Conservation (phyloP, 495 filamentous ascomycete species). For the Aspergillus avenaceus region DNA sequence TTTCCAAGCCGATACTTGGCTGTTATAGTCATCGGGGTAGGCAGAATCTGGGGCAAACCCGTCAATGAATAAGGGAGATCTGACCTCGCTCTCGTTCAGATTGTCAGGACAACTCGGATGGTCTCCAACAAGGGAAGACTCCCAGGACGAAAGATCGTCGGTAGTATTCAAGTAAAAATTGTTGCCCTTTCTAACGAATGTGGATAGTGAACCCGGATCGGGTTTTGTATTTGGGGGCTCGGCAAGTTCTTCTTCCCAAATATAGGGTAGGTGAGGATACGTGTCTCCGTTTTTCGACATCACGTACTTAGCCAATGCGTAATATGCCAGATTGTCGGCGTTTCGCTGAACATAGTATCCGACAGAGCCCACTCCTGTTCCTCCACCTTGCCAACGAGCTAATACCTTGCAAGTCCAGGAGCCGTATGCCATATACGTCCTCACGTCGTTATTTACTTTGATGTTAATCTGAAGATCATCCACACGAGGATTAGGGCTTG, state of each 20-base stretch:
- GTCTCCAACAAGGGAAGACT: conserved; percentile 1
- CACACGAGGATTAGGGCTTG: conserved; percentile 2
- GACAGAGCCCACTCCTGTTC: background rate
- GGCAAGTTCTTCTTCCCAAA: background rate
- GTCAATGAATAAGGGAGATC: conserved; percentile 5
- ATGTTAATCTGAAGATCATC: conserved; percentile 6
- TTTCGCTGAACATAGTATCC: conserved; percentile 7
- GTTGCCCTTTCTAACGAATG: conserved; percentile 2
- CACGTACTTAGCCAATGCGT: conserved; percentile 8
- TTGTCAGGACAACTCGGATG: conserved; percentile 2
- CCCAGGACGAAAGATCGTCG: conserved; percentile 3
- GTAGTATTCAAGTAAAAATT: conserved; percentile 6
- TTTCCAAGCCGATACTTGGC: conserved; percentile 4
- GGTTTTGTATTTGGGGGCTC: background rate
- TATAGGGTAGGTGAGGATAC: conserved; percentile 1
- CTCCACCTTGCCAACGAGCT: background rate
- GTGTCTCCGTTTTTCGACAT: background rate
- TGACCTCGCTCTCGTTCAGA: conserved; percentile 1
- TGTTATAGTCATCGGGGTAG: conserved; percentile 4
- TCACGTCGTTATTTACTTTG: background rate
- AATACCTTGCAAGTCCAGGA: background rate
- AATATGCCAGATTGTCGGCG: conserved; percentile 8
- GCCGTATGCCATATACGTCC: conserved; percentile 1
- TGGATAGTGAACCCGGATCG: background rate
- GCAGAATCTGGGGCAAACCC: conserved; percentile 4